These are phyloP conservation scores for Phytophthora sojae DNA, from an alignment of 352 stramenopile genomes.

Conservation along the genomic window DNA sequence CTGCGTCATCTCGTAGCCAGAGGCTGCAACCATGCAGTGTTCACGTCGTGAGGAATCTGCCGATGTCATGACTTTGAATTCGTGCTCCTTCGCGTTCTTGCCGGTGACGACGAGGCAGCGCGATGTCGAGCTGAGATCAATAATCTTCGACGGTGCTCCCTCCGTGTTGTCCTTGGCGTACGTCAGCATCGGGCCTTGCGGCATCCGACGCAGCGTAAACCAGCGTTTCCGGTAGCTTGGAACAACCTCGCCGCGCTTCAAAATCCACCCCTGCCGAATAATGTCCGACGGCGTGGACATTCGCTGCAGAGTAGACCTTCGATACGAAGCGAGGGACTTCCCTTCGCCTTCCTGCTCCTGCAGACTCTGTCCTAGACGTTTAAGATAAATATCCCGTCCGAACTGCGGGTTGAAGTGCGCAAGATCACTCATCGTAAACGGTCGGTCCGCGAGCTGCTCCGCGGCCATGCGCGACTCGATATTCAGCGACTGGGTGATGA, in stretches of 20 bases:
- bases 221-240: constrained; percentile 83
- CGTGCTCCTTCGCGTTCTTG: constrained; percentile 71
- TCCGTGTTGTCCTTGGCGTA: constrained; percentile 77
- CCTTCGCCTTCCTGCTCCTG: constrained; percentile 64
- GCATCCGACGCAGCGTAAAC: constrained; percentile 82
- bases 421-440: constrained; percentile 76
- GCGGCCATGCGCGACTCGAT: constrained; percentile 45
- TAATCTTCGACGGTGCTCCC: constrained; percentile 63
- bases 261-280: constrained; percentile 76
- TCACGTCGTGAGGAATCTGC: constrained; percentile 73
- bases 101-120: constrained; percentile 63
- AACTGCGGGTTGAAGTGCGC: constrained; percentile 76
- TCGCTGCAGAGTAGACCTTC: constrained; percentile 67
- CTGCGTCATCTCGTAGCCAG: constrained; percentile 83
- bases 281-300: constrained; percentile 53
- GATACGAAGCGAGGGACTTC: constrained; percentile 73
- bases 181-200: constrained; percentile 78
- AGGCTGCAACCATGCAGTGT: constrained; percentile 67
- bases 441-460: constrained; percentile 34
- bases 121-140: constrained; percentile 81
- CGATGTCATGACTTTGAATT: constrained; percentile 84
- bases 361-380: constrained; percentile 66
- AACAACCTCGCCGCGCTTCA: constrained; percentile 81
- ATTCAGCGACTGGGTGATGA: constrained; percentile 58
- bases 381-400: constrained; percentile 73